Evolutionary conservation across 164 flowering plant genomes (phyloP).

Genomic region (Berberis thunbergii): DNA sequence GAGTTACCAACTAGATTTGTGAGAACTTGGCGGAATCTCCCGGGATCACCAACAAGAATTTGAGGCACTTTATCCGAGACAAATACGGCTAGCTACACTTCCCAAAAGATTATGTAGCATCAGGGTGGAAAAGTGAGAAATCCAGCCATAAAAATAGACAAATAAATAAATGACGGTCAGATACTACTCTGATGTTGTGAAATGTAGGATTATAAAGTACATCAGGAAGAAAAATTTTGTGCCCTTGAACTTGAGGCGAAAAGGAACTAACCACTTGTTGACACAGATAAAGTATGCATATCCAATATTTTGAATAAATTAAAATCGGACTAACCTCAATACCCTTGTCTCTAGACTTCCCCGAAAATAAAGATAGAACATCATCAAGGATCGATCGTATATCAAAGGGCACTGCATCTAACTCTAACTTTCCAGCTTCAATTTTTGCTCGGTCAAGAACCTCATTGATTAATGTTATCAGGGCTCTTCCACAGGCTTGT

Average conservation of each 20-base stretch:
- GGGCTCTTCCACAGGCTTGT: conserved; percentile 76
- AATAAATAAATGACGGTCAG: conserved; percentile 8
- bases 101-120: conserved; percentile 13
- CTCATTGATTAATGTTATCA: conserved; percentile 78
- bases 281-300: not conserved
- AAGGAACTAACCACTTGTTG: not conserved
- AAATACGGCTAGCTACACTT: conserved; percentile 69
- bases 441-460: conserved; percentile 95
- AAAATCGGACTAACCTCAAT: conserved; percentile 51
- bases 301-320: not conserved
- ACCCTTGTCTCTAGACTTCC: conserved; percentile 68
- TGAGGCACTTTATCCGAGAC: conserved; percentile 90
- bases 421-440: conserved; percentile 85
- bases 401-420: conserved; percentile 73
- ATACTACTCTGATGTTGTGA: not conserved
- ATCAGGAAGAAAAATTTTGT: too few relatives aligned
- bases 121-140: conserved; percentile 5
- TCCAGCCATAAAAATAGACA: conserved; percentile 7
- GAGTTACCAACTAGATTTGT: conserved; percentile 94
- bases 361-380: conserved; percentile 82
- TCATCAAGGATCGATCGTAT: conserved; percentile 74
- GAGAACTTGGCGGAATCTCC: conserved; percentile 82
- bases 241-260: not conserved
- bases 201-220: not conserved
- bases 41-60: conserved; percentile 83